Conservation (phyloP, 2,329 filamentous ascomycete genomes). For the Penicillium expansum region DNA sequence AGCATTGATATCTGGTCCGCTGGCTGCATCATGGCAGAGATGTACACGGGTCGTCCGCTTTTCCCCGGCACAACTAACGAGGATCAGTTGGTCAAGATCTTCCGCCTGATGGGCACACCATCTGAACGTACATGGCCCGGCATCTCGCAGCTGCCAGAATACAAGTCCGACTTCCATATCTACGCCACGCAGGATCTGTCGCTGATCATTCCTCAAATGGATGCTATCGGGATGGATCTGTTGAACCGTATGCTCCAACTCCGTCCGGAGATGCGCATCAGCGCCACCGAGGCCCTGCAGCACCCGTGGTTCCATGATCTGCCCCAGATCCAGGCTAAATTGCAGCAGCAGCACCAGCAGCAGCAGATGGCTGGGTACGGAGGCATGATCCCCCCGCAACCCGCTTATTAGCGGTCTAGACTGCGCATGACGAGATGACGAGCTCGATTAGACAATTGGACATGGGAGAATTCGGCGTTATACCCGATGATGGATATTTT, state of each 20-base stretch:
- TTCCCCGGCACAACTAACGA: constrained; percentile 98
- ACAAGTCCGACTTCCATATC: constrained; percentile 91
- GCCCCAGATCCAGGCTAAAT: constrained; percentile 54
- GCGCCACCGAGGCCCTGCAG: constrained; percentile 77
- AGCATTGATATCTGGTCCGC: constrained; percentile 99
- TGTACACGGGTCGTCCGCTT: constrained; percentile 93
- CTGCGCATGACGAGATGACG: constrained; percentile 29
- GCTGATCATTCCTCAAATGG: constrained; percentile 84
- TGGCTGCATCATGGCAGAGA: constrained; percentile 99
- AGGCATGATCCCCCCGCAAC: constrained; percentile 39
- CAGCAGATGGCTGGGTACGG: constrained; percentile 42
- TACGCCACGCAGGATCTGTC: constrained; percentile 89
- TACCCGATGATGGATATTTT: constrained; percentile 24
- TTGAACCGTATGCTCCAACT: constrained; percentile 89
- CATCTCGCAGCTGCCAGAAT: constrained; percentile 93
- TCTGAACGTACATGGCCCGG: constrained; percentile 94
- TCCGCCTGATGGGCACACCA: constrained; percentile 96
- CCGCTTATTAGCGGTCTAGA: constrained; percentile 29
- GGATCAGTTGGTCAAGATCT: constrained; percentile 95
- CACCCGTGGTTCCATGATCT: constrained; percentile 87
- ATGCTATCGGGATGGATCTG: constrained; percentile 80
- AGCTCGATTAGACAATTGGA: constrained; percentile 28
- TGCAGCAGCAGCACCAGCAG: constrained; percentile 43
- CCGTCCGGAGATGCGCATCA: constrained; percentile 85
- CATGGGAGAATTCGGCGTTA: constrained; percentile 33